Evolutionary conservation across 2,329 filamentous ascomycete genomes (phyloP).

Genomic region (Diaporthe vaccinii): DNA sequence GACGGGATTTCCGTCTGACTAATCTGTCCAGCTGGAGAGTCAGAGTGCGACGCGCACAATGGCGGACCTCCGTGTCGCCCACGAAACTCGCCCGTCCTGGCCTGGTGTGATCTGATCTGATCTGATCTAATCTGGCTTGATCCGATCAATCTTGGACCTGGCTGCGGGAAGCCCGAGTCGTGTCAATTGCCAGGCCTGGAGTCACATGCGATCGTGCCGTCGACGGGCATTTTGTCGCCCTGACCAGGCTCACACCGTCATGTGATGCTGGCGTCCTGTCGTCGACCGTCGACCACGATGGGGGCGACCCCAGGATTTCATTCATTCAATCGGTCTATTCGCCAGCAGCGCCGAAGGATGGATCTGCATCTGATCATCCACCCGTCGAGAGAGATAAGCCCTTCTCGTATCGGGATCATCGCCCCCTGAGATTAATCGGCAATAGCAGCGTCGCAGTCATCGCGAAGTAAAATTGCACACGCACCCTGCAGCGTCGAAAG

Average conservation of each 20-base stretch:
- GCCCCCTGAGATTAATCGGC: conserved; percentile 19
- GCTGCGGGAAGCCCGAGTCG: conserved; percentile 6
- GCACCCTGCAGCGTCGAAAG: conserved; percentile 22
- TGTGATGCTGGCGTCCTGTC: conserved; percentile 20
- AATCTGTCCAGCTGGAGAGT: neutral
- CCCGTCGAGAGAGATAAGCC: conserved; percentile 2
- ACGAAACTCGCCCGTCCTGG: neutral
- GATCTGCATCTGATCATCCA: conserved; percentile 8
- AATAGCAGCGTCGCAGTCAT: conserved; percentile 28
- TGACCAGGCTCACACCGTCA: neutral
- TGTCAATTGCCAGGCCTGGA: conserved; percentile 19
- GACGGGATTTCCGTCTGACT: neutral
- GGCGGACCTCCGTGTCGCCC: neutral
- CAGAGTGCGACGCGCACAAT: neutral
- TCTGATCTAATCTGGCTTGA: conserved; percentile 11
- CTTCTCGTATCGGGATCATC: conserved; percentile 25
- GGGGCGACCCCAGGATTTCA: neutral
- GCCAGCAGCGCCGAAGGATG: conserved; percentile 18
- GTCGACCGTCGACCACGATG: conserved; percentile 6
- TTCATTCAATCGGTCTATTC: neutral
- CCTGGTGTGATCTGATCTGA: neutral
- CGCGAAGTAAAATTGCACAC: conserved; percentile 26
- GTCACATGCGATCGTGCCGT: conserved; percentile 13
- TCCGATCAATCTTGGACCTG: conserved; percentile 11
- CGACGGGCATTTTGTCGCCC: neutral